A percentile compares a stretch with the other conserved stretches of the same genome.
phyloP scores from a whole-genome alignment of 208 protist species.

The Crithidia brevicula region DNA sequence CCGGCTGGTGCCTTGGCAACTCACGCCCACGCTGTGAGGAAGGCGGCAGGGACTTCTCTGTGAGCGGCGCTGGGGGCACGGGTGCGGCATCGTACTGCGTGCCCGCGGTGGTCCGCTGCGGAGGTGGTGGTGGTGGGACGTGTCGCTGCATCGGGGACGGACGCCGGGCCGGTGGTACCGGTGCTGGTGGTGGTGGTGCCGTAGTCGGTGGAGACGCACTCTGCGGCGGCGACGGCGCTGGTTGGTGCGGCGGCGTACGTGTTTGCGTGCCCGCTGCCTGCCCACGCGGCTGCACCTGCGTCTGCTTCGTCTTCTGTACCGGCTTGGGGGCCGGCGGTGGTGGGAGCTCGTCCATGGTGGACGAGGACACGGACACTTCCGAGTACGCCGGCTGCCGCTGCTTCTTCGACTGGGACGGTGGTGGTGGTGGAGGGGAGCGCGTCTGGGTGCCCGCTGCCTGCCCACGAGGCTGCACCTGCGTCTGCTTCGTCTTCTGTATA shows the following conservation, averaged over 20 bases:
- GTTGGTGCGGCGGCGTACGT: not conserved
- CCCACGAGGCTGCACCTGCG: slow-evolving; percentile 4
- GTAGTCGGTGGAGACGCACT: not conserved
- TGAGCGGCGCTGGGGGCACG: no score
- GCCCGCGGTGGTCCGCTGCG: not conserved
- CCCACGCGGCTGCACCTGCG: slow-evolving; percentile 5
- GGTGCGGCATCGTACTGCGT: slow-evolving; percentile 1
- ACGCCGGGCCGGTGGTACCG: not conserved
- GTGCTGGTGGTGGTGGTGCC: not conserved
- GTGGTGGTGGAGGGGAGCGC: not conserved
- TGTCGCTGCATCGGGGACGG: not conserved
- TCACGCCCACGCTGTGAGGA: no score
- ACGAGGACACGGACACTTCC: not conserved
- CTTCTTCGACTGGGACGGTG: not conserved
- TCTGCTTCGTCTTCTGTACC: not conserved
- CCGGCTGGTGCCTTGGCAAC: not conserved
- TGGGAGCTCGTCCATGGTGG: not conserved
- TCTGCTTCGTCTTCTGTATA: not conserved
- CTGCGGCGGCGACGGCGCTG: no score
- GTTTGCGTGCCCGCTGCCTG: not conserved
- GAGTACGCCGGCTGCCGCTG: not conserved
- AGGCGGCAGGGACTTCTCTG: no score
- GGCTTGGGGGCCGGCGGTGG: no score
- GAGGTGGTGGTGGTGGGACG: not conserved
- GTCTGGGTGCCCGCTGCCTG: not conserved